Percentiles rank a stretch among this genome's conserved stretches.
Evolutionary conservation across 192 early-diverging fungal species (phyloP).

Genomic region (Coemansia sp.): DNA sequence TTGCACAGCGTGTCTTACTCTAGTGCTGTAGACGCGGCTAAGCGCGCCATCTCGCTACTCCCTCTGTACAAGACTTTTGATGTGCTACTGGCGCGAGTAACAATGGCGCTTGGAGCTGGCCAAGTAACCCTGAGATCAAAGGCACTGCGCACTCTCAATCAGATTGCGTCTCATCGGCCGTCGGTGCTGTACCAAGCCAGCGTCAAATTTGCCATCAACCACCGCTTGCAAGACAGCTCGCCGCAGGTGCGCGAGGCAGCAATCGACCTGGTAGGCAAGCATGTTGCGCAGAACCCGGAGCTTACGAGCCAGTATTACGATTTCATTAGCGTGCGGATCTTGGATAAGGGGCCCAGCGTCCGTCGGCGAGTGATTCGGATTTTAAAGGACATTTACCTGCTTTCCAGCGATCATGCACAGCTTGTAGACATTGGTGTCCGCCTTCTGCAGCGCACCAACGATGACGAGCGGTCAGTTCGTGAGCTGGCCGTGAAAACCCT

Average conservation of each 20-base stretch:
- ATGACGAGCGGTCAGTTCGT: slow-evolving; percentile 62
- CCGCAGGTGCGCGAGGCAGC: slow-evolving; percentile 87
- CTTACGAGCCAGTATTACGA: slow-evolving; percentile 77
- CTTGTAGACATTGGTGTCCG: slow-evolving; percentile 68
- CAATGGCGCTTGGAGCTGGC: slow-evolving; percentile 61
- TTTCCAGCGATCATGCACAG: slow-evolving; percentile 47
- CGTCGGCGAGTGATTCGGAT: slow-evolving; percentile 84
- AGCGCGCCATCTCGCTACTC: slow-evolving; percentile 52
- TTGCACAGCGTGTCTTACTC: slow-evolving; percentile 6
- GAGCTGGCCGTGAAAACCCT: slow-evolving; percentile 70
- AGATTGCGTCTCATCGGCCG: slow-evolving; percentile 68
- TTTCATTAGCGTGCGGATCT: slow-evolving; percentile 72
- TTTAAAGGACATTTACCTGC: slow-evolving; percentile 68
- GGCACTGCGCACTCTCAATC: slow-evolving; percentile 75
- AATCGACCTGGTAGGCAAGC: slow-evolving; percentile 83
- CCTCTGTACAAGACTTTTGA: slow-evolving; percentile 70
- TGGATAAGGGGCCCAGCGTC: slow-evolving; percentile 85
- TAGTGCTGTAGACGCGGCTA: slow-evolving; percentile 38
- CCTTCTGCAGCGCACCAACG: slow-evolving; percentile 65
- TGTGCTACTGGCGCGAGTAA: slow-evolving; percentile 63
- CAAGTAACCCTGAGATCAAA: slow-evolving; percentile 72
- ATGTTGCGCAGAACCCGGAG: slow-evolving; percentile 63
- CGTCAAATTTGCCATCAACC: slow-evolving; percentile 69
- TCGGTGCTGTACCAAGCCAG: slow-evolving; percentile 60
- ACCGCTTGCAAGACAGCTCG: slow-evolving; percentile 77